A percentile compares a stretch with the other conserved stretches of the same genome.
Conservation (phyloP, 257 asterid genomes). For the Craterostigma plantagineum region DNA sequence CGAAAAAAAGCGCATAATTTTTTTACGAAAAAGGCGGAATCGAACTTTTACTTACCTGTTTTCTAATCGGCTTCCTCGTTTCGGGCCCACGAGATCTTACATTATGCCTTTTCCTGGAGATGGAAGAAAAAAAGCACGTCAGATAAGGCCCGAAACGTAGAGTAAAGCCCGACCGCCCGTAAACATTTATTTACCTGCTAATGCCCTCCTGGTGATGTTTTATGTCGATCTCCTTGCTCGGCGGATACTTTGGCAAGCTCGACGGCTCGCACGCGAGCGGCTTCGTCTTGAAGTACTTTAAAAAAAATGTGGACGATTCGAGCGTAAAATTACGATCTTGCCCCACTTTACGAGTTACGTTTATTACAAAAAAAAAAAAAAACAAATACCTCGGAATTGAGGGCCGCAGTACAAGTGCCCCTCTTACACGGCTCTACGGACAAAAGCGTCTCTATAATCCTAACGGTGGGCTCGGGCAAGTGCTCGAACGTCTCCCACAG, state of each 20-base stretch:
- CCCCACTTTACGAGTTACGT: slow-evolving; percentile 5
- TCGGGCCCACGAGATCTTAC: slow-evolving; percentile 75
- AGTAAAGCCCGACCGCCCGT: background rate
- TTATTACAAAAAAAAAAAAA: too few species aligned
- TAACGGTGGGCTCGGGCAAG: slow-evolving; percentile 46
- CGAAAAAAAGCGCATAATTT: background rate
- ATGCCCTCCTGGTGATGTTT: slow-evolving; percentile 62
- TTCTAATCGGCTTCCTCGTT: slow-evolving; percentile 45
- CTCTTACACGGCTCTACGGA: slow-evolving; percentile 84
- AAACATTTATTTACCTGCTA: slow-evolving; percentile 65
- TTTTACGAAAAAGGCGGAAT: slow-evolving; percentile 65
- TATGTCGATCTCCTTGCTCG: slow-evolving; percentile 91
- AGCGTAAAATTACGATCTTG: slow-evolving; percentile 4
- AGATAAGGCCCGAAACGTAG: too few species aligned
- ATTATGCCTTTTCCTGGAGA: slow-evolving; percentile 37
- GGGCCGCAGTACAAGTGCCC: slow-evolving; percentile 78
- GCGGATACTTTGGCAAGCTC: slow-evolving; percentile 82
- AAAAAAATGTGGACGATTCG: slow-evolving; percentile 8
- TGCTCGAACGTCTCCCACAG: slow-evolving; percentile 73
- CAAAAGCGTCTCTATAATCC: slow-evolving; percentile 57
- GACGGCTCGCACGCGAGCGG: slow-evolving; percentile 92
- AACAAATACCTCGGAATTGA: slow-evolving; percentile 83
- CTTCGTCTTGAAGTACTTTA: slow-evolving; percentile 86
- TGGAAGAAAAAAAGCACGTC: too few species aligned
- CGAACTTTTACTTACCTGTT: slow-evolving; percentile 38